Percentiles rank a stretch among this genome's conserved stretches.
Conservation (phyloP, 2,329 filamentous ascomycete species). For the Epichloe gansuensis region DNA sequence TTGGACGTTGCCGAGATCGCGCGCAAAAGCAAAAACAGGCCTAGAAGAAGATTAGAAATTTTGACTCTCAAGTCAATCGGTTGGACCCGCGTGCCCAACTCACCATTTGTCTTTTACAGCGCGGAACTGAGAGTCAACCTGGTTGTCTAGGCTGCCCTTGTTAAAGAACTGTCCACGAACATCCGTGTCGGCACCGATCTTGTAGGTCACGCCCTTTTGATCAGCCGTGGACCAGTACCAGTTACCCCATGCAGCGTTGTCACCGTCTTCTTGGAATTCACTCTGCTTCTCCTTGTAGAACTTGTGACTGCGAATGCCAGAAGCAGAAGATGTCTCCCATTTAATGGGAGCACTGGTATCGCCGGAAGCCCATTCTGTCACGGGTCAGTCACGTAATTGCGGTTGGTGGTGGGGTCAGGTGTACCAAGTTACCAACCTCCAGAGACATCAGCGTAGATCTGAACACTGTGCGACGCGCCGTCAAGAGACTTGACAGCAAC, state of each 20-base stretch:
- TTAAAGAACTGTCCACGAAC: conserved; percentile 56
- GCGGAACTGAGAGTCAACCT: conserved; percentile 50
- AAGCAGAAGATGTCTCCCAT: conserved; percentile 45
- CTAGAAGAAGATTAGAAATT: conserved; percentile 19
- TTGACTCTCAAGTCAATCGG: not conserved
- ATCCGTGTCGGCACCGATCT: conserved; percentile 54
- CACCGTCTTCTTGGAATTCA: conserved; percentile 53
- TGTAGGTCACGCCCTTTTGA: conserved; percentile 43
- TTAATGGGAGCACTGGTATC: conserved; percentile 42
- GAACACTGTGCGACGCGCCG: conserved; percentile 48
- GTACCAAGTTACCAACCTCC: conserved; percentile 9
- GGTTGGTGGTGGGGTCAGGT: too few relatives aligned
- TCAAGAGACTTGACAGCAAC: conserved; percentile 52
- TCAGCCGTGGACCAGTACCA: conserved; percentile 62
- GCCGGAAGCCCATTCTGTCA: conserved; percentile 58
- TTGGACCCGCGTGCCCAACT: conserved; percentile 10
- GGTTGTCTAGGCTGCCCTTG: conserved; percentile 50
- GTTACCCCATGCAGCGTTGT: conserved; percentile 72
- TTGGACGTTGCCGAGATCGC: conserved; percentile 40
- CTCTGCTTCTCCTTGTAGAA: conserved; percentile 49
- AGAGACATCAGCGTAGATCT: conserved; percentile 62
- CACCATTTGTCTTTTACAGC: conserved; percentile 22
- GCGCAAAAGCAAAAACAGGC: conserved; percentile 71
- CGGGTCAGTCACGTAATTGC: too few relatives aligned
- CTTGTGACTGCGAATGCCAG: conserved; percentile 50